A percentile compares a stretch with the other conserved stretches of the same genome.
phyloP scores from a whole-genome alignment of 75 land plant genomes.

The Cunninghamia lanceolata region DNA sequence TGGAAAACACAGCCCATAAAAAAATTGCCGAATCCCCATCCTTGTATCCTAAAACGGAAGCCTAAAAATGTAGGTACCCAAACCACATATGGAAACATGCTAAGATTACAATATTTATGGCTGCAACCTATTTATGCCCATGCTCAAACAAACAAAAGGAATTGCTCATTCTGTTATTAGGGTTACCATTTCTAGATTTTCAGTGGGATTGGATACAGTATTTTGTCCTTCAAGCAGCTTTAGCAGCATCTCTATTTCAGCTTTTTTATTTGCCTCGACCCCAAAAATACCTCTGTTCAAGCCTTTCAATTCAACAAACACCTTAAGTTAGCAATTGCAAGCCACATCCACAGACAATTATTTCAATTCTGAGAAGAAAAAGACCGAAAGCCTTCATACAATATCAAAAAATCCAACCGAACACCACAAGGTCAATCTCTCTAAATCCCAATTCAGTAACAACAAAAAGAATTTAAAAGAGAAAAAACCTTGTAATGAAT shows the following conservation, averaged over 20 bases:
- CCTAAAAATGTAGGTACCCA: not conserved
- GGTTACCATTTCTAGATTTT: slow-evolving; percentile 63
- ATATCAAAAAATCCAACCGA: not conserved
- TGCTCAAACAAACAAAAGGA: not conserved
- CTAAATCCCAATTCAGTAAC: not conserved
- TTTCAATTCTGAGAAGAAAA: not conserved
- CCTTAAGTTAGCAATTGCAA: not conserved
- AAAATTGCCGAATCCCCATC: not conserved
- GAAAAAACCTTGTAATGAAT: slow-evolving; percentile 8
- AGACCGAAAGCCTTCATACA: not conserved
- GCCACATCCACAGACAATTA: not conserved
- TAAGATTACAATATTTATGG: not conserved
- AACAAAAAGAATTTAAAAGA: not conserved
- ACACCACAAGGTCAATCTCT: not conserved
- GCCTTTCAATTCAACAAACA: slow-evolving; percentile 31
- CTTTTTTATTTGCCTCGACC: slow-evolving; percentile 53
- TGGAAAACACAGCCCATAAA: not conserved
- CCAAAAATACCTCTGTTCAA: slow-evolving; percentile 95
- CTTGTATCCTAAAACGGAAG: not conserved
- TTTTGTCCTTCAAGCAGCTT: slow-evolving; percentile 61
- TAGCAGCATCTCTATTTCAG: slow-evolving; percentile 66
- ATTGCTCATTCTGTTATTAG: not conserved
- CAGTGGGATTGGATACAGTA: slow-evolving; percentile 69
- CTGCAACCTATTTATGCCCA: not conserved
- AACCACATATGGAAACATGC: not conserved